Conservation (phyloP, 2,329 filamentous ascomycete genomes). For the Achaetomium macrosporum region DNA sequence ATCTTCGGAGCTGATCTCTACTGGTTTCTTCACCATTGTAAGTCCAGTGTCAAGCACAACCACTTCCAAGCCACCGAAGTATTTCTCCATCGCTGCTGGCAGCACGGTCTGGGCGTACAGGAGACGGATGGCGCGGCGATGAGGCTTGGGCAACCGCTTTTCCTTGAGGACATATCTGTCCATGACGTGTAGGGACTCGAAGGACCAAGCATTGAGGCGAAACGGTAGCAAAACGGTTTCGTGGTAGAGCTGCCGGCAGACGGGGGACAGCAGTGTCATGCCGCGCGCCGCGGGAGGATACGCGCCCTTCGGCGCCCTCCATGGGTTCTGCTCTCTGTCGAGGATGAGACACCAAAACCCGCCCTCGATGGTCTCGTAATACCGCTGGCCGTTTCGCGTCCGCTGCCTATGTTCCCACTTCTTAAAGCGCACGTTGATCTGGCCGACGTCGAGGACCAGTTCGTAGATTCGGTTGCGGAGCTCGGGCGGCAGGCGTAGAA, state of each 20-base stretch:
- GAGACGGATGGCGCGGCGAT: constrained; percentile 29
- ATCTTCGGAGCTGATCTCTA: constrained; percentile 7
- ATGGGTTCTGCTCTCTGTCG: constrained; percentile 27
- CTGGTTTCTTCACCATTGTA: constrained; percentile 14
- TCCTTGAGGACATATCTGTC: constrained; percentile 32
- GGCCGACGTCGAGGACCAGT: constrained; percentile 29
- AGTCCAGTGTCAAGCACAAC: constrained; percentile 23
- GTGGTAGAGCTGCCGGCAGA: constrained; percentile 34
- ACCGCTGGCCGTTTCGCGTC: constrained; percentile 17
- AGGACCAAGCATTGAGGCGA: constrained; percentile 32
- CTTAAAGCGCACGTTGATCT: constrained; percentile 30
- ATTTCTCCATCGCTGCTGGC: constrained; percentile 26
- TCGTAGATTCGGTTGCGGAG: constrained; percentile 32
- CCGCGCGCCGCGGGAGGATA: constrained; percentile 8
- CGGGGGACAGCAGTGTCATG: constrained; percentile 30
- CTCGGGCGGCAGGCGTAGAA: constrained; percentile 31
- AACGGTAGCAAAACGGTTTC: constrained; percentile 33
- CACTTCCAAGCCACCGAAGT: constrained; percentile 28
- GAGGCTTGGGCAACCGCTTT: constrained; percentile 25
- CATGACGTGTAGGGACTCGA: constrained; percentile 29
- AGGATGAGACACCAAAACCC: constrained; percentile 30
- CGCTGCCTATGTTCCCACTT: constrained; percentile 24
- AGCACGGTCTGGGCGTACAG: constrained; percentile 27
- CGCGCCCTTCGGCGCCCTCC: constrained; percentile 9
- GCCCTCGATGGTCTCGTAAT: constrained; percentile 21